These are phyloP conservation scores for Cicer yamashitae DNA, from an alignment of 306 rosid species.

Conservation along the genomic window DNA sequence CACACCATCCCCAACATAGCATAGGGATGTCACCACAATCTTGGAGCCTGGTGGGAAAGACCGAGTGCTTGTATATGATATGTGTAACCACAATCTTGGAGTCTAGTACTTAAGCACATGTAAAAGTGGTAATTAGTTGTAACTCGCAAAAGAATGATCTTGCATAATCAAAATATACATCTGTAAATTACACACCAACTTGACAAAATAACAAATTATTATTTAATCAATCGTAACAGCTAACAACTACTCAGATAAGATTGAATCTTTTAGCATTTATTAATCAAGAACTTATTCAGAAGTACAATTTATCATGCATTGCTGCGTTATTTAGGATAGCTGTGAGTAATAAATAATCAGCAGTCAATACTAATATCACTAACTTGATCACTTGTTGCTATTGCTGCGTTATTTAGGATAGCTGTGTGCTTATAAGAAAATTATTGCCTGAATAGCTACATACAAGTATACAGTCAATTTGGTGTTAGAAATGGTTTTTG, in stretches of 20 bases:
- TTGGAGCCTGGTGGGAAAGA: too few relatives aligned
- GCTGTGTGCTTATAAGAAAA: slow-evolving; percentile 20
- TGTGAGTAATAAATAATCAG: slow-evolving; percentile 47
- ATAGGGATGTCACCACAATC: too few relatives aligned
- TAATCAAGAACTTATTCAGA: slow-evolving; percentile 7
- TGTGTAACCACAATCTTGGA: too few relatives aligned
- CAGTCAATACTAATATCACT: not conserved
- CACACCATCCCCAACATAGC: too few relatives aligned
- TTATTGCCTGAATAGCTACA: slow-evolving; percentile 28
- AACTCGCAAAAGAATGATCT: too few relatives aligned
- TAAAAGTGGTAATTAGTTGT: too few relatives aligned
- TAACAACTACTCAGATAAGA: slow-evolving; percentile 8
- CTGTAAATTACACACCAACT: slow-evolving; percentile 1
- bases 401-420: too few relatives aligned
- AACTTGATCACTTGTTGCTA: slow-evolving; percentile 14
- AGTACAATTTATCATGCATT: slow-evolving; percentile 28
- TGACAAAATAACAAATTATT: slow-evolving; percentile 28
- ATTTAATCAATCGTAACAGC: slow-evolving; percentile 27
- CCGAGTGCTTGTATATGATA: too few relatives aligned
- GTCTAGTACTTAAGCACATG: too few relatives aligned
- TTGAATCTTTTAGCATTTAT: slow-evolving; percentile 19
- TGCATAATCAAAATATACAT: not conserved
- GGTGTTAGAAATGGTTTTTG: not conserved
- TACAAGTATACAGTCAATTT: not conserved
- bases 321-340: slow-evolving; percentile 19